A percentile compares a stretch with the other conserved stretches of the same genome.
Conservation (phyloP, 768 basidiomycete genomes). For the Leccinum uliginosum region DNA sequence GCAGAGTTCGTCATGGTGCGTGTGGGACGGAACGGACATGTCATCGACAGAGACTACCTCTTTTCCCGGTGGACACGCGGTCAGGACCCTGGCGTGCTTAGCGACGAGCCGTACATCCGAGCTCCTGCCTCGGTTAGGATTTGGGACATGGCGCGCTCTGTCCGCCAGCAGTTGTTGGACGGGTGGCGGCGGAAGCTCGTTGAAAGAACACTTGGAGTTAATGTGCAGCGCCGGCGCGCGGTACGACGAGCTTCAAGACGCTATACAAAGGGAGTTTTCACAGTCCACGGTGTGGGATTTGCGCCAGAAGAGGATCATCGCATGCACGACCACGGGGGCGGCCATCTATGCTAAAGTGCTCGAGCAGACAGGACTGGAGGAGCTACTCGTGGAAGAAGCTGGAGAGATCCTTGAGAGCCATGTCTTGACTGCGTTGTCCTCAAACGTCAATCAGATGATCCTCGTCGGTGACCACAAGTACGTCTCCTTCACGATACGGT, state of each 20-base stretch:
- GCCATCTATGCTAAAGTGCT: constrained; percentile 53
- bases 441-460: constrained; percentile 46
- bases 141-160: constrained; percentile 34
- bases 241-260: constrained; percentile 36
- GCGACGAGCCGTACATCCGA: constrained; percentile 20
- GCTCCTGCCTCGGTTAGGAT: constrained; percentile 26
- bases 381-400: constrained; percentile 67
- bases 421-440: constrained; percentile 52
- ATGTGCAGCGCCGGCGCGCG: constrained; percentile 25
- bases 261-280: constrained; percentile 32
- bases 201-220: constrained; percentile 26
- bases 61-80: constrained; percentile 45
- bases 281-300: constrained; percentile 33
- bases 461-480: constrained; percentile 73
- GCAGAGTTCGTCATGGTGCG: constrained; percentile 39
- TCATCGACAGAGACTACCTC: constrained; percentile 38
- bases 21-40: constrained; percentile 40
- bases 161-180: constrained; percentile 25
- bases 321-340: constrained; percentile 66
- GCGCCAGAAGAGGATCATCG: constrained; percentile 51
- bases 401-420: constrained; percentile 71
- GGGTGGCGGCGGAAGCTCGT: constrained; percentile 36
- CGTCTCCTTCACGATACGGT: neutral
- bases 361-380: constrained; percentile 38
- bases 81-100: constrained; percentile 41